Evolutionary conservation across 345 rosid genomes (phyloP).

Genomic region (Arabis hirsuta): DNA sequence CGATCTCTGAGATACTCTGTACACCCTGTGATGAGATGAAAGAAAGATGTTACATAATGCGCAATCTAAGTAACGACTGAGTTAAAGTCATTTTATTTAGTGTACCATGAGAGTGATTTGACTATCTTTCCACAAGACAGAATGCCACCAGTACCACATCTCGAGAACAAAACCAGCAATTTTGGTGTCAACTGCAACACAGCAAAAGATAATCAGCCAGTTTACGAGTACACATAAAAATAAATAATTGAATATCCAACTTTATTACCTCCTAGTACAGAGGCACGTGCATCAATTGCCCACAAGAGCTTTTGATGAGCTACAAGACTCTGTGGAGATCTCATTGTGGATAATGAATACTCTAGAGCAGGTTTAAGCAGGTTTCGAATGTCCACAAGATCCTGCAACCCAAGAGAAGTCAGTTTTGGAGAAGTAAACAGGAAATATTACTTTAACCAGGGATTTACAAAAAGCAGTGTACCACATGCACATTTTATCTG

Average conservation of each 20-base stretch:
- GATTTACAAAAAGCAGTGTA: background rate
- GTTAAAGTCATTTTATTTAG: slow-evolving; percentile 11
- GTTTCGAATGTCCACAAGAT: slow-evolving; percentile 44
- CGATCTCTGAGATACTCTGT: slow-evolving; percentile 55
- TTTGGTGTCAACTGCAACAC: slow-evolving; percentile 61
- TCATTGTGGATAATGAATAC: slow-evolving; percentile 63
- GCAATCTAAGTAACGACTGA: slow-evolving; percentile 18
- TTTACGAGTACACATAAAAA: slow-evolving; percentile 18
- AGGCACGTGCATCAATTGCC: slow-evolving; percentile 77
- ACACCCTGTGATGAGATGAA: slow-evolving; percentile 34
- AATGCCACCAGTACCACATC: slow-evolving; percentile 95
- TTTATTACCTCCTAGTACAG: slow-evolving; percentile 56
- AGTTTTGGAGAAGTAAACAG: slow-evolving; percentile 27
- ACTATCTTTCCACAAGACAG: slow-evolving; percentile 68
- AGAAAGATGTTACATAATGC: slow-evolving; percentile 25
- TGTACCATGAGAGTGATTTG: slow-evolving; percentile 56
- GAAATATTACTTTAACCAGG: slow-evolving; percentile 1
- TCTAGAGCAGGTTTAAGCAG: slow-evolving; percentile 59
- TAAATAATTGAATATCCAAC: slow-evolving; percentile 1
- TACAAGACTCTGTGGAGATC: slow-evolving; percentile 80
- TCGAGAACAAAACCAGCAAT: slow-evolving; percentile 73
- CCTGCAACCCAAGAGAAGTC: slow-evolving; percentile 46
- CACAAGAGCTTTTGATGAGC: slow-evolving; percentile 81
- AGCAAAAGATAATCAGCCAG: slow-evolving; percentile 22
- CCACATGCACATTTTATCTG: slow-evolving; percentile 11